Conservation (phyloP, 768 basidiomycete species). For the Chlorophyllum brunneum region DNA sequence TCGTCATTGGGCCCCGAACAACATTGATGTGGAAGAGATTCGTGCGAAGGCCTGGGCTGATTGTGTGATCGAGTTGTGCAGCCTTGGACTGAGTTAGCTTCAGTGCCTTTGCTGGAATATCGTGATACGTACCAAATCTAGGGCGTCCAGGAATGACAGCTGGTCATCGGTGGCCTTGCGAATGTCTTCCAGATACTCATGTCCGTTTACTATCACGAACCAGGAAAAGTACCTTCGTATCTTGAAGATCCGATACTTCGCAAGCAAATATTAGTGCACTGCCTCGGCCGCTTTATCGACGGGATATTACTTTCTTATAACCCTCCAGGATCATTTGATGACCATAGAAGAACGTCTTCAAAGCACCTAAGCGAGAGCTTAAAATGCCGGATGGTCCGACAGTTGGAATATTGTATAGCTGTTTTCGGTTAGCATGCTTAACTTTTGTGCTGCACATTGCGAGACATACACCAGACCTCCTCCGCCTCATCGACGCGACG, state of each 20-base stretch:
- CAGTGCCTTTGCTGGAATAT: not conserved
- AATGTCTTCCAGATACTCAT: slow-evolving; percentile 45
- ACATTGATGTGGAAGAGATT: slow-evolving; percentile 36
- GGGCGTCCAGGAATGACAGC: slow-evolving; percentile 25
- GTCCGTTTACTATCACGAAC: slow-evolving; percentile 33
- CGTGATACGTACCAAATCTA: slow-evolving; percentile 21
- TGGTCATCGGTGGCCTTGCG: slow-evolving; percentile 31
- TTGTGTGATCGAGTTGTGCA: slow-evolving; percentile 30
- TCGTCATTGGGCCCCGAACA: slow-evolving; percentile 30
- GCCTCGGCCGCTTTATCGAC: too few species aligned
- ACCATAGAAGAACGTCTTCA: not conserved
- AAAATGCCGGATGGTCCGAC: too few species aligned
- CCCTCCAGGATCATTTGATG: slow-evolving; percentile 8
- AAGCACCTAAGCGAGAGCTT: not conserved
- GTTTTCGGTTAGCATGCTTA: too few species aligned
- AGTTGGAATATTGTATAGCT: too few species aligned
- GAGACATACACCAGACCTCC: too few species aligned
- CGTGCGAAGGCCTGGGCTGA: slow-evolving; percentile 26
- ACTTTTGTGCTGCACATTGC: too few species aligned
- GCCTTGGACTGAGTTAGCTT: slow-evolving; percentile 15
- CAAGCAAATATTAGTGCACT: too few species aligned
- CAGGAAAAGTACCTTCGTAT: slow-evolving; percentile 16
- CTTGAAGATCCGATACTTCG: slow-evolving; percentile 22
- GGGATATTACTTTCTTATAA: slow-evolving; percentile 8
- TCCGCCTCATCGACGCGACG: too few species aligned